Percentiles rank a stretch among this genome's conserved stretches.
Conservation (phyloP, 257 asterid species). For the Scutellaria barbata region DNA sequence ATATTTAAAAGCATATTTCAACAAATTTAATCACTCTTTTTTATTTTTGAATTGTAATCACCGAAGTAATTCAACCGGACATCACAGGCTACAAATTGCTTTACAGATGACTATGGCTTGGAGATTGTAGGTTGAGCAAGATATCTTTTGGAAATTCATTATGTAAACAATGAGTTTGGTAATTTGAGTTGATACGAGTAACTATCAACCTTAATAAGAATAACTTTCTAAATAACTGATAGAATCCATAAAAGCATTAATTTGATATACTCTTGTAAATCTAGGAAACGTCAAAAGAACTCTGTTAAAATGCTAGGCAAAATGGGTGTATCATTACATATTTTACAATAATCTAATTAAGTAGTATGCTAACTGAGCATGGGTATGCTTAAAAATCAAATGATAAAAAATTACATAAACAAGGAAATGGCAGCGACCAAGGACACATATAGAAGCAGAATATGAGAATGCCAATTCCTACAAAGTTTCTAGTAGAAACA, state of each 20-base stretch:
- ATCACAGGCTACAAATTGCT: background rate
- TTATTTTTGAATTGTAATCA: background rate
- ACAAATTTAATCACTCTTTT: background rate
- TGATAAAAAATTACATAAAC: conserved; percentile 12
- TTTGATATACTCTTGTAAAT: conserved; percentile 21
- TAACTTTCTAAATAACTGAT: conserved; percentile 6
- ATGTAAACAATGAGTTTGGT: background rate
- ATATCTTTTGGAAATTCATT: conserved; percentile 4
- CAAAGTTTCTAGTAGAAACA: conserved; percentile 1
- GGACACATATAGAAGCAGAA: conserved; percentile 9
- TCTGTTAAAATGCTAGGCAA: conserved; percentile 2
- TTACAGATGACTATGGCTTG: conserved; percentile 18
- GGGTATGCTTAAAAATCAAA: background rate
- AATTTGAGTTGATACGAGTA: conserved; percentile 2
- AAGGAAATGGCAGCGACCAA: background rate
- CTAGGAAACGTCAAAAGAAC: background rate
- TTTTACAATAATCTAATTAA: background rate
- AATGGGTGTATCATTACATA: background rate
- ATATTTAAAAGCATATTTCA: background rate
- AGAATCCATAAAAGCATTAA: conserved; percentile 16
- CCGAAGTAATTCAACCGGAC: background rate
- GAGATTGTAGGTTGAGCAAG: conserved; percentile 19
- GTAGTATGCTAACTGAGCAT: background rate
- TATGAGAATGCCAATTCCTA: conserved; percentile 10
- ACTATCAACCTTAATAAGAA: background rate